phyloP scores from a whole-genome alignment of 2,329 filamentous ascomycete genomes.

The Fusarium euwallaceae region DNA sequence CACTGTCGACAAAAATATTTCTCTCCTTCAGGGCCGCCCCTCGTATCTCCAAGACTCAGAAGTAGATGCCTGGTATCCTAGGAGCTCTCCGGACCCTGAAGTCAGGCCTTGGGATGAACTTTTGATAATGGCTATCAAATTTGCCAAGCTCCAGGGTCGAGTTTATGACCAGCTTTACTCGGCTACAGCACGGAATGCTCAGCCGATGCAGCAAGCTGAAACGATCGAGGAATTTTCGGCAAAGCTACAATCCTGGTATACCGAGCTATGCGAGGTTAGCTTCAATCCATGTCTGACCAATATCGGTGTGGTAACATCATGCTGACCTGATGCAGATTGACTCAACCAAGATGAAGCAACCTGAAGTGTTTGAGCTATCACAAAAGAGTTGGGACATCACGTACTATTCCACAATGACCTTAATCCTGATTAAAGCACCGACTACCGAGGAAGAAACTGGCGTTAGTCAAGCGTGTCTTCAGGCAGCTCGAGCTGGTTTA shows the following conservation, averaged over 20 bases:
- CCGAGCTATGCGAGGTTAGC: neutral
- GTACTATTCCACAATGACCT: constrained; percentile 7
- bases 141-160: constrained; percentile 6
- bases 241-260: constrained; percentile 3
- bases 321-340: constrained; percentile 5
- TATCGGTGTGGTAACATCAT: neutral
- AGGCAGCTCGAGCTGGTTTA: constrained; percentile 1
- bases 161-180: constrained; percentile 8
- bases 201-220: neutral
- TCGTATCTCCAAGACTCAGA: constrained; percentile 1
- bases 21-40: constrained; percentile 2
- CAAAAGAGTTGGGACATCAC: constrained; percentile 6
- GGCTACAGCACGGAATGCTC: neutral
- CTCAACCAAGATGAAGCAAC: neutral
- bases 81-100: neutral
- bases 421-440: constrained; percentile 1
- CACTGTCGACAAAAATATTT: constrained; percentile 6
- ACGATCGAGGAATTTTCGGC: neutral
- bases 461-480: neutral
- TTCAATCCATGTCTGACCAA: neutral
- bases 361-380: neutral
- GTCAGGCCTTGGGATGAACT: neutral
- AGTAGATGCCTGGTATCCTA: neutral
- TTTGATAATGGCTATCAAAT: constrained; percentile 1
- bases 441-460: constrained; percentile 1